Evolutionary conservation across 805 yeast species (phyloP), one percentile per base, ranked within the genome.

Genomic region (Middelhovenomyces tepae): DNA sequence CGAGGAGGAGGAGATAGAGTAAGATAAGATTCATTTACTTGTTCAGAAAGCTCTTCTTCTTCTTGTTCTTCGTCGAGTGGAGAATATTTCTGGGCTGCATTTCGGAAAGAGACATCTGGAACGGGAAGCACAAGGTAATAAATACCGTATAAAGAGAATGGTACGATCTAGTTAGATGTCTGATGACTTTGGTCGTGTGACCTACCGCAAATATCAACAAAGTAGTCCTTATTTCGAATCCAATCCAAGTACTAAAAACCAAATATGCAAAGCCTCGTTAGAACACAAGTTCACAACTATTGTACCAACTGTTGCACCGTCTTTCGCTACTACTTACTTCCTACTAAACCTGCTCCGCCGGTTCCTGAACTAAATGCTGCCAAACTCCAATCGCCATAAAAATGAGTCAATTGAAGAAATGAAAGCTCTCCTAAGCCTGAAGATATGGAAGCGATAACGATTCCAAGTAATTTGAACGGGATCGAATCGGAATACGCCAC

Each of bases 291-390:
- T n/a, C n/a, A n/a, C n/a, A n/a, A n/a, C n/a, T n/a, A n/a, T n/a
- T n/a, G n/a, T n/a, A n/a, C n/a, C n/a, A n/a, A n/a, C n/a, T n/a
- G n/a, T n/a, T n/a, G n/a, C n/a, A n/a, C n/a, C n/a, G n/a, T n/a
- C n/a, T n/a, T n/a, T n/a, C n/a, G n/a, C n/a, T n/a, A n/a, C n/a
- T n/a, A n/a, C n/a, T n/a, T n/a, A n/a, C n/a, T 74, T 0, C 97
- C 98, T 13, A 73, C 68, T 4, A 89, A 54, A 0, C 98, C 98
- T 1, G 98, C 97, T 13, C 85, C 94, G 3, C 98, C 97, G 0
- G 97, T 89, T 1, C 98, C 98, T 5, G 86, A 72, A 14, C 94
- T 81, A 74, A 93, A 89, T 1, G 94, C 96, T 31, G 78, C 74
- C 28, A 89, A 61, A 3, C 93, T 64, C n/a, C 52, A 44, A 11